These are phyloP conservation scores for Coemansia sp. DNA, from an alignment of 192 early-diverging fungal species.

Conservation along the genomic window DNA sequence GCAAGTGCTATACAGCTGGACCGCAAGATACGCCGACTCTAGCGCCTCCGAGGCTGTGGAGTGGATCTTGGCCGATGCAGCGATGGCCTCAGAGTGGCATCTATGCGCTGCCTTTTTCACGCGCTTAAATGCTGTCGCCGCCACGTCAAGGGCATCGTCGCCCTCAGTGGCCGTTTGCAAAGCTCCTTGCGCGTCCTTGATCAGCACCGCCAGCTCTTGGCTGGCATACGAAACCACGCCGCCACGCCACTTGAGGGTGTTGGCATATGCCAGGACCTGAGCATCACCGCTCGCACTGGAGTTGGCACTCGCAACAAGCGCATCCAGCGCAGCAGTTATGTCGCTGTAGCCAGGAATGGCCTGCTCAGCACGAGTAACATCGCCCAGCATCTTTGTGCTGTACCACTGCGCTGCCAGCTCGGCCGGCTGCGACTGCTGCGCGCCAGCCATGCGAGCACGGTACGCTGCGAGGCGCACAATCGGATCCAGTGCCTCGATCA, in stretches of 20 bases:
- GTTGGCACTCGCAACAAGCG: not conserved
- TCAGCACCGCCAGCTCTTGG: constrained; percentile 23
- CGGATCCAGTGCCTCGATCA: constrained; percentile 38
- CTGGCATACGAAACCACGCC: constrained; percentile 24
- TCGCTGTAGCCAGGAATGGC: constrained; percentile 14
- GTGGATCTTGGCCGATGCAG: constrained; percentile 27
- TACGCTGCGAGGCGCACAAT: constrained; percentile 50
- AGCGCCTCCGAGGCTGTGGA: constrained; percentile 32
- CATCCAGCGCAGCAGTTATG: constrained; percentile 16
- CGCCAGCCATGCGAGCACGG: constrained; percentile 35
- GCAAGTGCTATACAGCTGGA: constrained; percentile 31
- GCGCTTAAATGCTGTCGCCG: constrained; percentile 7
- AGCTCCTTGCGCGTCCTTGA: constrained; percentile 15
- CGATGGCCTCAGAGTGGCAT: constrained; percentile 22
- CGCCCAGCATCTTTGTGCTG: constrained; percentile 11
- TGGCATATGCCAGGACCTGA: constrained; percentile 10
- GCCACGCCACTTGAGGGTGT: constrained; percentile 40
- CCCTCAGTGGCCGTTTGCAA: constrained; percentile 2
- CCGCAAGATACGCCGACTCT: constrained; percentile 28
- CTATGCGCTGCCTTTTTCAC: constrained; percentile 23
- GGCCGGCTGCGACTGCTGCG: constrained; percentile 29
- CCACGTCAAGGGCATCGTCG: constrained; percentile 7
- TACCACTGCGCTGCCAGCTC: constrained; percentile 45
- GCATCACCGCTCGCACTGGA: not conserved
- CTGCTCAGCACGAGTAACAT: constrained; percentile 13